phyloP scores from a whole-genome alignment of 2,329 filamentous ascomycete species.

The Alternaria gansuensis region DNA sequence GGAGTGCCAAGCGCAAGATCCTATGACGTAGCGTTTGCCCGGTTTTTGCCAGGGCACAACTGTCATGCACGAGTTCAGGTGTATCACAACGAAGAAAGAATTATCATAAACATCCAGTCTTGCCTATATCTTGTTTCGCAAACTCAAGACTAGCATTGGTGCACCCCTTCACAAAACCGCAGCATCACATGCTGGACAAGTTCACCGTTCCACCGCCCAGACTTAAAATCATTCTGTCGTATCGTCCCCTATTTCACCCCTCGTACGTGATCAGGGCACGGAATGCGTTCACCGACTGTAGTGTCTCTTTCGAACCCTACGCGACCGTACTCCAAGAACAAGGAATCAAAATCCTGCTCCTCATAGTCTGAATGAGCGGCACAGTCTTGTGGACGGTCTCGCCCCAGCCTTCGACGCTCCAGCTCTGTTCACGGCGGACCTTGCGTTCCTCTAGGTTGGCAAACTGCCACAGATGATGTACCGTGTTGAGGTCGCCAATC shows the following conservation, averaged over 20 bases:
- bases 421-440: slow-evolving; percentile 89
- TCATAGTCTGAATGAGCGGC: slow-evolving; percentile 95
- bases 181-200: neutral
- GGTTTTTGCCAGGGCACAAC: slow-evolving; percentile 8
- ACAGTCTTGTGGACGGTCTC: slow-evolving; percentile 99
- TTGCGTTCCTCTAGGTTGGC: slow-evolving; percentile 95
- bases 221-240: slow-evolving; percentile 5
- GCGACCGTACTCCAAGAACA: slow-evolving; percentile 97
- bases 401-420: slow-evolving; percentile 93
- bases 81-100: slow-evolving; percentile 1
- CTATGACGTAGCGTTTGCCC: slow-evolving; percentile 43
- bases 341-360: slow-evolving; percentile 89
- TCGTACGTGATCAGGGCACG: too few relatives aligned
- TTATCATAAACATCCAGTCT: neutral
- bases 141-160: neutral
- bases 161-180: neutral
- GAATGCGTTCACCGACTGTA: too few relatives aligned
- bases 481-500: slow-evolving; percentile 95
- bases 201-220: neutral
- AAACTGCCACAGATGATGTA: slow-evolving; percentile 99
- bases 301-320: slow-evolving; percentile 61
- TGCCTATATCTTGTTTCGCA: neutral
- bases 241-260: neutral
- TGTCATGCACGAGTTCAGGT: neutral
- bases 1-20: slow-evolving; percentile 40